Base-by-base conservation (phyloP, 805 yeast genomes). In the Lipomyces yamanashiensis region DNA sequence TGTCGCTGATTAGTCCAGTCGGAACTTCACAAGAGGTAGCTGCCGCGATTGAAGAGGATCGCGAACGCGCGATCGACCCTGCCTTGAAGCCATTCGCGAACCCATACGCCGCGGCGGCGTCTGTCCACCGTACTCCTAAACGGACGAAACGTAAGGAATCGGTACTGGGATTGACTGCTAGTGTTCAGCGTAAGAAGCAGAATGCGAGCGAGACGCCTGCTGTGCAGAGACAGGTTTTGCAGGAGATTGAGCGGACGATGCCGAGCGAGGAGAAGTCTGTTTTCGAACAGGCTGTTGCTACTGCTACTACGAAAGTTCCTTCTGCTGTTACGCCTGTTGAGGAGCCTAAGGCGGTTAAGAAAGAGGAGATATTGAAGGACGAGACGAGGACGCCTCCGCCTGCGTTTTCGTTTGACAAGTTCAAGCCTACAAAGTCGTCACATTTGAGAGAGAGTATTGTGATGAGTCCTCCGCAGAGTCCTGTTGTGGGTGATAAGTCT, bases 1-100 rank as follows among this genome's bases (percentile, higher is more conserved):
- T 83, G 49, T 81, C 85, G 2, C 73, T 81, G 49, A 69, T 82
- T n/a, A 80, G 78, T 28, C 69, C 69, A 7, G 64, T 66, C n/a
- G 69, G 69, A 9, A 45, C 59, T 40, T 71, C 70, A n/a, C 69
- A 71, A 7, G 72, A 70, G 9, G 67, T 67, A 10, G 63, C 63
- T 13, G 54, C 55, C 3, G 62, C 60, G 7, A 21, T 58, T 23
- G 61, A 63, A 47, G 49, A 65, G 50, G 54, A 48, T 61, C 51
- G 62, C 50, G 65, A 41, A 62, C 54, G 51, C 49, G 59, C 36
- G 54, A 62, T 48, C 15, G 69, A 66, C 52, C 69, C 69, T 12
- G 67, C 72, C 15, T 71, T 75, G 50, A 72, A 72, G 53, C 67
- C 69, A 23, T 70, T 77, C 39, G 77, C 80, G 13, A 81, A 82